These are phyloP conservation scores for Marasmius fiardii DNA, from an alignment of 1,284 basidiomycete genomes.

Conservation along the genomic window DNA sequence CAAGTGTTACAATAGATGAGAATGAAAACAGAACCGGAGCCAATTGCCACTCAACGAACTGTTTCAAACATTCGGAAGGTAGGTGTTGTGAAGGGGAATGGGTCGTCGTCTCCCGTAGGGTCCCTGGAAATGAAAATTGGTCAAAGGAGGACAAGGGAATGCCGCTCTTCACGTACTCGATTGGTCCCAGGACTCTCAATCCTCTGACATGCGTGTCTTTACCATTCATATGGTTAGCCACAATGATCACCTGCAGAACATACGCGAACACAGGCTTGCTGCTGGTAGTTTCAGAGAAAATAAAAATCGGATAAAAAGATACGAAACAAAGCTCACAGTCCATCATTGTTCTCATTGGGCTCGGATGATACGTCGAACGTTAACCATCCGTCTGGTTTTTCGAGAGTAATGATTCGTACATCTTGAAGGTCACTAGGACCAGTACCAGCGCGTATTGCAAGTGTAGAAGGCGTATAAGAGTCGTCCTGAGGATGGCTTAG, in stretches of 20 bases:
- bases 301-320: conserved; percentile 8
- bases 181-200: conserved; percentile 80
- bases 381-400: conserved; percentile 95
- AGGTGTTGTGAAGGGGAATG: conserved; percentile 62
- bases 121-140: conserved; percentile 29
- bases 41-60: conserved; percentile 48
- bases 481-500: conserved; percentile 90
- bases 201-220: conserved; percentile 98
- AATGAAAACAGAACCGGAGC: neutral
- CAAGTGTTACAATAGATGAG: neutral
- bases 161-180: conserved; percentile 55
- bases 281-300: conserved; percentile 1
- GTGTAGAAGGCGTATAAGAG: conserved; percentile 93
- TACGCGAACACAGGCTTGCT: conserved; percentile 89
- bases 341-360: conserved; percentile 72
- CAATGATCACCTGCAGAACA: conserved; percentile 86
- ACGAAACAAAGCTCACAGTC: conserved; percentile 45
- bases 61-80: conserved; percentile 77
- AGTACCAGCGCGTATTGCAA: conserved; percentile 91
- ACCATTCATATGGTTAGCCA: conserved; percentile 96
- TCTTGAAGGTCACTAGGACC: conserved; percentile 92
- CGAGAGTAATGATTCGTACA: conserved; percentile 78
- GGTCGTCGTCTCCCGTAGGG: conserved; percentile 52
- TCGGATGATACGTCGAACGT: conserved; percentile 86
- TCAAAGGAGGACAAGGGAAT: neutral